Evolutionary conservation across 2,329 filamentous ascomycete genomes (phyloP), one percentile per base, ranked within the genome.

Genomic region (Aureobasidium lini): DNA sequence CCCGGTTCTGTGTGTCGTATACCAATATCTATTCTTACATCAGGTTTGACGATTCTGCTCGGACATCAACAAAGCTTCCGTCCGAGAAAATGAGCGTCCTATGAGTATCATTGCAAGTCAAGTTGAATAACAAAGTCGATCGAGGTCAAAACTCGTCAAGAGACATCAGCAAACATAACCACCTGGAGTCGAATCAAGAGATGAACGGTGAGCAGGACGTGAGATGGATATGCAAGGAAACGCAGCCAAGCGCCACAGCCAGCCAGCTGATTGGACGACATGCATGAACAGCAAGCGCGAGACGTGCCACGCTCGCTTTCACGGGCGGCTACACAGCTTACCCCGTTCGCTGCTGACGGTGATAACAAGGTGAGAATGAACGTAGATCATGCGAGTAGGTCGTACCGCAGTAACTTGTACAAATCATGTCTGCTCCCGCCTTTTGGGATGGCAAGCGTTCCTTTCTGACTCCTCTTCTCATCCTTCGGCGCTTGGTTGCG

Each of bases 261-360:
- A 36, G 52, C 29, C 31, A 10, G 6, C 32, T 46, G 52, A 57
- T 57, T 57, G 54, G 54, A 40, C 23, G 34, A 32, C 42, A 40
- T 47, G 54, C 42, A 57, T 18, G 42, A 31, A n/a, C 43, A 32
- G n/a, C 50, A 54, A 54, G 37, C 50, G 37, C 39, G 40, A 40
- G 39, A 54, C 11, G 54, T 47, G 54, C 54, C 43, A 47, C 36
- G 42, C 54, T 11, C 8, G 23, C 37, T 16, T 31, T 9, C 11
- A 47, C 18, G 43, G 53, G 54, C 54, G 54, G 54, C 54, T 57
- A 57, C 54, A 57, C 54, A 57, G 34, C 54, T 48, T 47, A 57
- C 42, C 54, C 23, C 36, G 54, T 57, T 57, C 42, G 43, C 54
- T 40, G 32, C 42, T 54, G 29, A 44, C 31, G 42, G 52, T 37